phyloP scores from a whole-genome alignment of 257 asterid genomes.

The Solanum chilense region DNA sequence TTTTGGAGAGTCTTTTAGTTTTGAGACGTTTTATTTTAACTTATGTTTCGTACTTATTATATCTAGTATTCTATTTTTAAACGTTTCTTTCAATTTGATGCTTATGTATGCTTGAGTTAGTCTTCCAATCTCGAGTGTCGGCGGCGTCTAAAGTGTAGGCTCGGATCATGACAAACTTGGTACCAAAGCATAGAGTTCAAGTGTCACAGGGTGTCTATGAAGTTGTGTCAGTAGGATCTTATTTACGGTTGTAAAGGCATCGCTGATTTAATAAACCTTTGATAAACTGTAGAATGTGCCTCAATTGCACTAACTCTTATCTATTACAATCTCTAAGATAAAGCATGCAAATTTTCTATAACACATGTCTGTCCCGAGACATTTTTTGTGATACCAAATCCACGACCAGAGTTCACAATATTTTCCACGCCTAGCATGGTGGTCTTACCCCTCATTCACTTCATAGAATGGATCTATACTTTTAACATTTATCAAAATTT shows the following conservation, averaged over 20 bases:
- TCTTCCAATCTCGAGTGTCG: accelerated
- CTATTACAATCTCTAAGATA: neutral
- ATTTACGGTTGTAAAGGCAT: neutral
- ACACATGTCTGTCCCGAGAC: neutral
- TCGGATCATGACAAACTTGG: neutral
- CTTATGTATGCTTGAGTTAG: neutral
- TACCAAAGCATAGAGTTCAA: neutral
- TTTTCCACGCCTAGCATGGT: neutral
- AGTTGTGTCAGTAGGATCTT: neutral
- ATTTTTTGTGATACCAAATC: neutral
- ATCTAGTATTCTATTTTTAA: neutral
- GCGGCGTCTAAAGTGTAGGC: neutral
- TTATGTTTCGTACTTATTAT: neutral
- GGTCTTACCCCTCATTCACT: neutral
- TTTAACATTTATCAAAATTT: neutral
- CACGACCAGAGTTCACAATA: no score
- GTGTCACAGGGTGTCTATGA: neutral
- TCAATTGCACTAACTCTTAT: neutral
- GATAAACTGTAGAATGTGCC: neutral
- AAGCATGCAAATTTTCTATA: neutral
- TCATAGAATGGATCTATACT: neutral
- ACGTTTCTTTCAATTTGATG: neutral
- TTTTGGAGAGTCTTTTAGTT: neutral
- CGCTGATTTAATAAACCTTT: no score
- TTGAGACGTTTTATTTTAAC: neutral